Evolutionary conservation across 2,329 filamentous ascomycete genomes (phyloP).

Genomic region (Aspergillus sp.): DNA sequence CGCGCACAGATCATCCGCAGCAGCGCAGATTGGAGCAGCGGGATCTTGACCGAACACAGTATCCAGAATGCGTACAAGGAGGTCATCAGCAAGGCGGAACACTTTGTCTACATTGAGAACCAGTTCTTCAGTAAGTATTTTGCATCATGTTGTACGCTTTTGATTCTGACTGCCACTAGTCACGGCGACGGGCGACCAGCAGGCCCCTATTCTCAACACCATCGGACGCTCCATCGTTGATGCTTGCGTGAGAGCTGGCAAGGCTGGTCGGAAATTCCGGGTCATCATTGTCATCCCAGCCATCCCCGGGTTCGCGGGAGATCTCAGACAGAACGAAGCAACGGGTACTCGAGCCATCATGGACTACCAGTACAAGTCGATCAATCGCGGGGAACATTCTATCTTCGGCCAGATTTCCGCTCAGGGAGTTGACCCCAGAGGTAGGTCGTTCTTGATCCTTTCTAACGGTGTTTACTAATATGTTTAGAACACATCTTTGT

Average conservation of each 20-base stretch:
- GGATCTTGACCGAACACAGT: conserved; percentile 79
- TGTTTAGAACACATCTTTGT: conserved; percentile 73
- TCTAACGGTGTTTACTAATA: conserved; percentile 8
- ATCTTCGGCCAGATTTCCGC: conserved; percentile 78
- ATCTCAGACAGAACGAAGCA: conserved; percentile 79
- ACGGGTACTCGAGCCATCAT: conserved; percentile 90
- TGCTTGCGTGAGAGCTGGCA: conserved; percentile 75
- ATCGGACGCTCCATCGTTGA: conserved; percentile 90
- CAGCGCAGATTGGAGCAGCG: conserved; percentile 90
- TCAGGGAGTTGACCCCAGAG: conserved; percentile 70
- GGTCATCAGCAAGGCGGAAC: conserved; percentile 80
- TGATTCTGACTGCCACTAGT: conserved; percentile 43
- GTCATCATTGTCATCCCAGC: conserved; percentile 89
- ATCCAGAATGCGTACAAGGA: conserved; percentile 85
- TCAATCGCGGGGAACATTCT: conserved; percentile 85
- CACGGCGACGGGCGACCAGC: conserved; percentile 85
- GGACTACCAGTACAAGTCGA: conserved; percentile 98
- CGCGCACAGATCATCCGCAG: conserved; percentile 85
- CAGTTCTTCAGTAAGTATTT: conserved; percentile 77
- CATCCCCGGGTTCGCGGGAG: conserved; percentile 91
- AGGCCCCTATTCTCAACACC: conserved; percentile 80
- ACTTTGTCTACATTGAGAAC: conserved; percentile 97
- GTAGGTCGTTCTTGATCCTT: conserved; percentile 42
- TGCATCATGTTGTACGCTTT: not conserved
- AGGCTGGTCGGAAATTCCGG: conserved; percentile 82